Base-by-base conservation (phyloP, 2,329 filamentous ascomycete genomes). In the Aspergillus sp. region DNA sequence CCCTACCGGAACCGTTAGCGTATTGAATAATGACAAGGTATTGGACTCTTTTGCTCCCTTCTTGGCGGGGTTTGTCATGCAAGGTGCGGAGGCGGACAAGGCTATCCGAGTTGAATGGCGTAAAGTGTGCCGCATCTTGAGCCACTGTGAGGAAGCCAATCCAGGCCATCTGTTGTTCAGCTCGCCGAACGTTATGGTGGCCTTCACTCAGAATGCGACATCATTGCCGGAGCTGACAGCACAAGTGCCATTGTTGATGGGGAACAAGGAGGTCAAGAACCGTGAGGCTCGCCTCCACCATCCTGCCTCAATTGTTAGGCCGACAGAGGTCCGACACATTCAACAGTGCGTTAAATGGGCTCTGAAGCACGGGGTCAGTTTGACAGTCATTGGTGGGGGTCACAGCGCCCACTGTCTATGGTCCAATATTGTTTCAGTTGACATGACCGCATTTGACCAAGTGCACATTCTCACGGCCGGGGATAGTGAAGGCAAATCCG, bases 401-500 rank as follows among this genome's bases (percentile, higher is more conserved):
- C 81, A 85, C 56, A 79, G 81, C 53, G 77, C 74, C 5, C 78
- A 85, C 44, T 84, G 80, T 59, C 53, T 80, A 39, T 66, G 64
- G 71, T 61, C 75, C 2, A 71, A 75, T 45, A 70, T 79, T 13
- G 74, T 83, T 37, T 58, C 79, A 0, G 55, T 85, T 20, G 79
- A 84, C 51, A 83, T 85, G 80, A 45, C 65, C 10, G 71, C 72
- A 10, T 83, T 85, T 61, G 46, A 79, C 48, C 54, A 73, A 54
- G 57, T 83, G 37, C 62, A 78, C 37, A 60, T 82, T 52, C 17
- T 74, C 48, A 48, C 49, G 4, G 44, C 43, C 1, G 54, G 20
- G 22, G 43, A 62, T 7, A 50, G 60, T 25, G 51, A 22, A 41
- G 39, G 37, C 42, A 35, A 45, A 41, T 25, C 15, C 19, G 19